Conservation (phyloP, 1,284 basidiomycete genomes). For the Trametes versicolor region DNA sequence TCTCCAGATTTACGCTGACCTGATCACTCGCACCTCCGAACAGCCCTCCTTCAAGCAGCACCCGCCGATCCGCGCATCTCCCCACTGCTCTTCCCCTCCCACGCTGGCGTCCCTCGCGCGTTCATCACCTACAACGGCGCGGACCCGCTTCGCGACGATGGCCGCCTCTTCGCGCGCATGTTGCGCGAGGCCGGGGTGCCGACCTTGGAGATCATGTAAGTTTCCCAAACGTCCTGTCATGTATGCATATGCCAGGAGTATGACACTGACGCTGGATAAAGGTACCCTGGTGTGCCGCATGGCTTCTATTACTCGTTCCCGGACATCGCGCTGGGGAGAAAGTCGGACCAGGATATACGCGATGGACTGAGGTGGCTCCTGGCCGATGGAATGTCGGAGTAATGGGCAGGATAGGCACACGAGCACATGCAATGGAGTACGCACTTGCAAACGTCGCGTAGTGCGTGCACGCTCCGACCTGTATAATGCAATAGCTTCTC, state of each 20-base stretch:
- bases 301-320: slow-evolving; percentile 22
- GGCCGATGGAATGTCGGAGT: not conserved
- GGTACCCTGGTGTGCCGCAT: slow-evolving; percentile 18
- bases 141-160: slow-evolving; percentile 37
- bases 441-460: no score
- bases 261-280: slow-evolving; percentile 1
- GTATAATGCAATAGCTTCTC: no score
- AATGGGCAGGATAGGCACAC: not conserved
- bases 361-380: slow-evolving; percentile 27
- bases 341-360: slow-evolving; percentile 12
- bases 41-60: slow-evolving; percentile 6
- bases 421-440: no score
- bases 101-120: slow-evolving; percentile 27
- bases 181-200: slow-evolving; percentile 31
- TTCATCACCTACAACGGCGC: slow-evolving; percentile 20
- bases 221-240: not conserved
- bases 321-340: not conserved
- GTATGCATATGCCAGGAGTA: no score
- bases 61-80: slow-evolving; percentile 24
- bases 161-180: slow-evolving; percentile 29
- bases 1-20: no score
- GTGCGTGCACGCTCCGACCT: no score
- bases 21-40: not conserved
- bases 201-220: slow-evolving; percentile 26
- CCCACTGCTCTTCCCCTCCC: slow-evolving; percentile 25